These are phyloP conservation scores for Candida easanensis DNA, from an alignment of 805 yeast genomes.

Conservation along the genomic window DNA sequence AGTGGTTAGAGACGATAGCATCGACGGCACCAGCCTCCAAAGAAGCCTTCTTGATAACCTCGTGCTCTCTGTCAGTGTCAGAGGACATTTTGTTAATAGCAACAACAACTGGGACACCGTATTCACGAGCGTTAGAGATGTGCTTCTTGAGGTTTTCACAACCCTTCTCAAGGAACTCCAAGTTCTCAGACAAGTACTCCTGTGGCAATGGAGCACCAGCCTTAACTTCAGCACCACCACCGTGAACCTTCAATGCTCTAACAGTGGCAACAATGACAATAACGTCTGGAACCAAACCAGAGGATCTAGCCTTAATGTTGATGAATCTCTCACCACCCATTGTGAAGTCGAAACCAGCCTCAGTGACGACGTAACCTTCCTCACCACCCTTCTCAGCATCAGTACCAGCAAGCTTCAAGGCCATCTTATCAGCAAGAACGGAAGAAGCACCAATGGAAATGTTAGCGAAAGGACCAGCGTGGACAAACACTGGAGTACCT, in stretches of 20 bases:
- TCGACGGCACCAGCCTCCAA: conserved; percentile 75
- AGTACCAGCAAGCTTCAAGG: conserved; percentile 73
- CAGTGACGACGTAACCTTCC: conserved; percentile 78
- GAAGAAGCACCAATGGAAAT: conserved; percentile 86
- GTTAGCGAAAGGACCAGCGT: conserved; percentile 88
- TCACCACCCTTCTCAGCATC: conserved; percentile 44
- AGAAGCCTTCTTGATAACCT: conserved; percentile 63
- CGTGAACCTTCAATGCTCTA: conserved; percentile 81
- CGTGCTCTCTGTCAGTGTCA: conserved; percentile 67
- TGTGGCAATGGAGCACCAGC: conserved; percentile 79
- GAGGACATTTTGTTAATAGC: conserved; percentile 78
- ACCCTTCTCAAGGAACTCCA: conserved; percentile 65
- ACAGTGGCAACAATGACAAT: conserved; percentile 82
- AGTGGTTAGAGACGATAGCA: conserved; percentile 79
- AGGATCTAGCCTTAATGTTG: conserved; percentile 77
- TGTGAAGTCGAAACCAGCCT: conserved; percentile 87
- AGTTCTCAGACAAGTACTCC: conserved; percentile 44
- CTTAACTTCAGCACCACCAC: conserved; percentile 86
- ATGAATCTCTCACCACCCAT: conserved; percentile 90
- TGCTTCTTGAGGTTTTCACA: conserved; percentile 77
- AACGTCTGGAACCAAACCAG: conserved; percentile 76
- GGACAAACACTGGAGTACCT: conserved; percentile 85
- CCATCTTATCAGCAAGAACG: conserved; percentile 76
- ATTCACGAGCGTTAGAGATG: conserved; percentile 65
- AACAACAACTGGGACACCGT: conserved; percentile 77